Conservation (phyloP, 2,329 filamentous ascomycete species). For the Dactylellina cionopaga region DNA sequence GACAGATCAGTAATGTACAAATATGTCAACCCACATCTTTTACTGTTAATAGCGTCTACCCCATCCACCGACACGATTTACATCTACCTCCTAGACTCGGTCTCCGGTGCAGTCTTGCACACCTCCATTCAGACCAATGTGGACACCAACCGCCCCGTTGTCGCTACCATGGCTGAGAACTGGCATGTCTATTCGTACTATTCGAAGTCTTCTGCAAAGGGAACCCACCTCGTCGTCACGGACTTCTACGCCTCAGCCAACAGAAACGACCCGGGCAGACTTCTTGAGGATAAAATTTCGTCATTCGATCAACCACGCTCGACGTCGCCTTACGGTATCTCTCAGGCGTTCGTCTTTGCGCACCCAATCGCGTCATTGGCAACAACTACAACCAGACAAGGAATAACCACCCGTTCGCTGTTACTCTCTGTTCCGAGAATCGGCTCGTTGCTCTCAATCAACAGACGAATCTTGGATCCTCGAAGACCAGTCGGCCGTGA, state of each 20-base stretch:
- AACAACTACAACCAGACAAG: slow-evolving; percentile 89
- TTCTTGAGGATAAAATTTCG: slow-evolving; percentile 78
- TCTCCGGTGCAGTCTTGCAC: slow-evolving; percentile 82
- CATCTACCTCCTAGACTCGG: slow-evolving; percentile 83
- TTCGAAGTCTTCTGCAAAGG: slow-evolving; percentile 71
- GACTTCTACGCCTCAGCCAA: slow-evolving; percentile 89
- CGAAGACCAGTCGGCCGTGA: slow-evolving; percentile 86
- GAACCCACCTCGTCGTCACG: slow-evolving; percentile 84
- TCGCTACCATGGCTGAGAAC: slow-evolving; percentile 87
- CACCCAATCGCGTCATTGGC: slow-evolving; percentile 81
- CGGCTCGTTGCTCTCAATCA: slow-evolving; percentile 77
- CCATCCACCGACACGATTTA: slow-evolving; percentile 70
- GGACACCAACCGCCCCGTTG: slow-evolving; percentile 77
- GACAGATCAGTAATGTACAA: slow-evolving; percentile 96
- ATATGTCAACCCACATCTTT: slow-evolving; percentile 84
- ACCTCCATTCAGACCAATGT: slow-evolving; percentile 76
- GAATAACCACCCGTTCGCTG: slow-evolving; percentile 84
- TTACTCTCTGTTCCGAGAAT: slow-evolving; percentile 75
- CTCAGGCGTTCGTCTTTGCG: slow-evolving; percentile 82
- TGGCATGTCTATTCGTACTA: slow-evolving; percentile 91
- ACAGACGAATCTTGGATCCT: slow-evolving; percentile 81
- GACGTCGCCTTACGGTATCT: slow-evolving; percentile 76
- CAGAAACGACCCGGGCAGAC: slow-evolving; percentile 83
- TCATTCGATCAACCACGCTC: slow-evolving; percentile 74
- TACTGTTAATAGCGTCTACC: slow-evolving; percentile 71